A percentile compares a stretch with the other conserved stretches of the same genome.
Conservation (phyloP, 176 grass and related monocot species). For the Phoenix roebelenii region DNA sequence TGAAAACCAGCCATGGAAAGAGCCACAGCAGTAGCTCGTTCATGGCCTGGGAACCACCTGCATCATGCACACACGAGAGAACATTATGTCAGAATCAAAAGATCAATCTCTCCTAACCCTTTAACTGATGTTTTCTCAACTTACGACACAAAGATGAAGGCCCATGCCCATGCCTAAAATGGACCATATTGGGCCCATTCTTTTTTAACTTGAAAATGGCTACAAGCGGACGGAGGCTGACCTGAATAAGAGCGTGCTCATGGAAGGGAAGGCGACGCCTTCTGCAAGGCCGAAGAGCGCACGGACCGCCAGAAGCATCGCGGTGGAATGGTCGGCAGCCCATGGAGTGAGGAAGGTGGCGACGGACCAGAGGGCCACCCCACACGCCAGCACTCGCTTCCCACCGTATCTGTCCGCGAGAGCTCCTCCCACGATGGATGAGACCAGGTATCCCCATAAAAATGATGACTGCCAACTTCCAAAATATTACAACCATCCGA, state of each 20-base stretch:
- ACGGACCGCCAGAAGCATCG: conserved; percentile 56
- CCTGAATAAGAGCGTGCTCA: conserved; percentile 92
- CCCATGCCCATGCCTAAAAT: too few species aligned
- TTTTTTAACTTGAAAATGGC: background rate
- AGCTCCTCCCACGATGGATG: conserved; percentile 86
- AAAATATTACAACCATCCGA: background rate
- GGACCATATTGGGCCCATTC: too few species aligned
- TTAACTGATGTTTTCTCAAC: too few species aligned
- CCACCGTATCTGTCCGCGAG: conserved; percentile 84
- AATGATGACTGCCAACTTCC: conserved; percentile 68
- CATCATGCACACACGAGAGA: conserved; percentile 12
- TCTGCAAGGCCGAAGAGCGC: conserved; percentile 80
- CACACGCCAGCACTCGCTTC: conserved; percentile 82
- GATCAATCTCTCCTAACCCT: too few species aligned
- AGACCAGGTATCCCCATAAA: conserved; percentile 86
- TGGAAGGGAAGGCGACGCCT: conserved; percentile 92
- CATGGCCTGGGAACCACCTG: conserved; percentile 90
- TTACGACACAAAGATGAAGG: too few species aligned
- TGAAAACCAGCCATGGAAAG: conserved; percentile 96
- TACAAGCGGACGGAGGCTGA: conserved; percentile 12
- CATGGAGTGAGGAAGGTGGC: conserved; percentile 94
- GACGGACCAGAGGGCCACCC: conserved; percentile 75
- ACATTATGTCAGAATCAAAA: too few species aligned
- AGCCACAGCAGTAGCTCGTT: conserved; percentile 80
- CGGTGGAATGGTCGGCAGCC: conserved; percentile 61